phyloP scores from a whole-genome alignment of 208 protist species.

The Trichomonas vaginalis region DNA sequence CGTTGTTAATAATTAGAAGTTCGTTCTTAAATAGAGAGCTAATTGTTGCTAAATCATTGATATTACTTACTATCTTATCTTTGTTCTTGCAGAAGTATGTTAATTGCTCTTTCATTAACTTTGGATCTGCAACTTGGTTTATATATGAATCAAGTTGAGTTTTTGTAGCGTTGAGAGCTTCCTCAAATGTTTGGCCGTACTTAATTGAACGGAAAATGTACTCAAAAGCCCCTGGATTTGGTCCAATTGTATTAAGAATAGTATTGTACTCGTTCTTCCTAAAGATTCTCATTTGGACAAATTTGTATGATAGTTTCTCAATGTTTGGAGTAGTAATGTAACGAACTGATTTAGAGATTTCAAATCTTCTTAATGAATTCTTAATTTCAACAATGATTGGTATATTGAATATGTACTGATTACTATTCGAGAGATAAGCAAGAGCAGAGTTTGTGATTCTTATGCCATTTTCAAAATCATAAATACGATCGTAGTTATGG shows the following conservation, averaged over 20 bases:
- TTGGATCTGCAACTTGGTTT: background rate
- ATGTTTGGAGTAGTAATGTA: background rate
- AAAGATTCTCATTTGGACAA: background rate
- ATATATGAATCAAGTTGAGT: background rate
- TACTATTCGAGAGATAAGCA: background rate
- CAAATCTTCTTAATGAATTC: background rate
- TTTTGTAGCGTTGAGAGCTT: background rate
- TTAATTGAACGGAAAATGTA: background rate
- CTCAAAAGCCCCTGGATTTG: background rate
- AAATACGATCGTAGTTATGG: background rate
- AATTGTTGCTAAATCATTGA: background rate
- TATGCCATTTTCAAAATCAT: background rate
- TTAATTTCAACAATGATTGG: background rate
- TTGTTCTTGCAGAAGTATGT: background rate
- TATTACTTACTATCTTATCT: background rate
- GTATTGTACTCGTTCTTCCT: background rate
- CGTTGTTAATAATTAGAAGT: background rate
- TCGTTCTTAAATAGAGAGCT: background rate
- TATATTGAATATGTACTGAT: background rate
- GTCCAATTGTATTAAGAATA: background rate
- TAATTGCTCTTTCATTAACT: background rate
- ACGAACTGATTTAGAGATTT: background rate
- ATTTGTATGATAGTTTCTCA: background rate
- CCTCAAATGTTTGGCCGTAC: background rate
- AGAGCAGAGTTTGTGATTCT: background rate